Percentiles rank a stretch among this genome's conserved stretches.
These are phyloP conservation scores for Tothia fuscella DNA, from an alignment of 2,329 filamentous ascomycete species.

Conservation along the genomic window DNA sequence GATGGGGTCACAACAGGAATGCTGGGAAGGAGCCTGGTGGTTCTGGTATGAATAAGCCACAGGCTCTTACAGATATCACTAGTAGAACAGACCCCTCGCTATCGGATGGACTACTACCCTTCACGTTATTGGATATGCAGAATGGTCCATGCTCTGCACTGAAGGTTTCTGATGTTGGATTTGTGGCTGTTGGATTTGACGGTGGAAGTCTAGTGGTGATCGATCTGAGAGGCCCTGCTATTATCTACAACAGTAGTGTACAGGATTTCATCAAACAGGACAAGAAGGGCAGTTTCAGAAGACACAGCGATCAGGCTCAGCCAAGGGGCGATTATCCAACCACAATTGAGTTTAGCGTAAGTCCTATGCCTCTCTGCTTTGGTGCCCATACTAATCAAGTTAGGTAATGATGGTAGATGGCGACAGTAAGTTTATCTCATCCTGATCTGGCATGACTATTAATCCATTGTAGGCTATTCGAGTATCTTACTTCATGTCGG, in stretches of 20 bases:
- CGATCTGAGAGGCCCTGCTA: conserved; percentile 73
- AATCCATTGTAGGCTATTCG: no score
- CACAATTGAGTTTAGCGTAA: conserved; percentile 74
- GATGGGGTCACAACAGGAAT: conserved; percentile 72
- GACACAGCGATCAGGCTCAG: conserved; percentile 32
- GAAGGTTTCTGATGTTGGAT: conserved; percentile 84
- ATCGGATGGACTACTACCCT: conserved; percentile 70
- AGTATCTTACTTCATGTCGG: conserved; percentile 89
- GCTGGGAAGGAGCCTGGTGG: conserved; percentile 51
- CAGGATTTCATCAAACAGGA: conserved; percentile 64
- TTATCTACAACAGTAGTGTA: conserved; percentile 67
- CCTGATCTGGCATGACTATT: conserved; percentile 33
- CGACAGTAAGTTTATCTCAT: no score
- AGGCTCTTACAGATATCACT: conserved; percentile 56
- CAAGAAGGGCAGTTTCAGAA: conserved; percentile 60
- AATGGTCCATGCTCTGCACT: conserved; percentile 70
- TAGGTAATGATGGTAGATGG: conserved; percentile 82
- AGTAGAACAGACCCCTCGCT: conserved; percentile 59
- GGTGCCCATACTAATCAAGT: conserved; percentile 28
- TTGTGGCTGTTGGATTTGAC: conserved; percentile 78
- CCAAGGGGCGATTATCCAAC: conserved; percentile 60
- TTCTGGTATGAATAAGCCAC: conserved; percentile 36
- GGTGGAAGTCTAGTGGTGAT: conserved; percentile 69
- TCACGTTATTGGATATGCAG: conserved; percentile 70
- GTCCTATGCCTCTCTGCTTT: no score